Percentiles rank a stretch among this genome's conserved stretches.
Evolutionary conservation across 164 flowering plant species (phyloP).

Genomic region (Chloranthus sessilifolius): DNA sequence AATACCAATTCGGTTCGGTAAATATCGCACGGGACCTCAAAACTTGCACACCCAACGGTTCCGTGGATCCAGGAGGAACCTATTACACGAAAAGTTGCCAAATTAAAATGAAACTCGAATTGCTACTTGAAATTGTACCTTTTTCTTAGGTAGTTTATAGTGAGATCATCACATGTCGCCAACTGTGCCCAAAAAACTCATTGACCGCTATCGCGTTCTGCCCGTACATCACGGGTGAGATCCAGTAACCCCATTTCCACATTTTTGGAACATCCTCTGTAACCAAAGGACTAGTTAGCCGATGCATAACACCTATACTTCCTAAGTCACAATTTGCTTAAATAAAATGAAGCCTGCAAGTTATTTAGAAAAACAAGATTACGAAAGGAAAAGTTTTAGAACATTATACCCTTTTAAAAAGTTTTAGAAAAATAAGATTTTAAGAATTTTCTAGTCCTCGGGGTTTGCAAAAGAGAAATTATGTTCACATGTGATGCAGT

Average conservation of each 20-base stretch:
- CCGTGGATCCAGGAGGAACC: slow-evolving; percentile 9
- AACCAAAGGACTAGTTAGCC: background rate
- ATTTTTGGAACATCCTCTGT: slow-evolving; percentile 23
- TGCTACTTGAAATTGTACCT: background rate
- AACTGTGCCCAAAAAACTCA: slow-evolving; percentile 76
- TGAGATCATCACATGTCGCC: slow-evolving; percentile 28
- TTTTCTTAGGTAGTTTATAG: background rate
- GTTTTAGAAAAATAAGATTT: too few relatives aligned
- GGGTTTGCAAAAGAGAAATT: too few relatives aligned
- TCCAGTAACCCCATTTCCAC: slow-evolving; percentile 90
- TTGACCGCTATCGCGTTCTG: slow-evolving; percentile 63
- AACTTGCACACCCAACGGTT: slow-evolving; percentile 20
- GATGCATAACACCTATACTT: background rate
- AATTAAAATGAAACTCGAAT: background rate
- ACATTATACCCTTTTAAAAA: too few relatives aligned
- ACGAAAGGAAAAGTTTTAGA: too few relatives aligned
- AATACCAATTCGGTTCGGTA: slow-evolving; percentile 28
- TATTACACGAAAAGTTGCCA: background rate
- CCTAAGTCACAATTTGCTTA: background rate
- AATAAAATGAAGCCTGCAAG: too few relatives aligned
- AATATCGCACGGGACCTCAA: slow-evolving; percentile 20
- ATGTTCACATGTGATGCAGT: too few relatives aligned
- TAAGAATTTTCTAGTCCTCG: too few relatives aligned
- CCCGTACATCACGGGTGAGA: slow-evolving; percentile 65
- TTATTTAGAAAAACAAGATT: too few relatives aligned